Evolutionary conservation across 768 basidiomycete species (phyloP), one percentile per base, ranked within the genome.

Genomic region (Tylopilus intermedius): DNA sequence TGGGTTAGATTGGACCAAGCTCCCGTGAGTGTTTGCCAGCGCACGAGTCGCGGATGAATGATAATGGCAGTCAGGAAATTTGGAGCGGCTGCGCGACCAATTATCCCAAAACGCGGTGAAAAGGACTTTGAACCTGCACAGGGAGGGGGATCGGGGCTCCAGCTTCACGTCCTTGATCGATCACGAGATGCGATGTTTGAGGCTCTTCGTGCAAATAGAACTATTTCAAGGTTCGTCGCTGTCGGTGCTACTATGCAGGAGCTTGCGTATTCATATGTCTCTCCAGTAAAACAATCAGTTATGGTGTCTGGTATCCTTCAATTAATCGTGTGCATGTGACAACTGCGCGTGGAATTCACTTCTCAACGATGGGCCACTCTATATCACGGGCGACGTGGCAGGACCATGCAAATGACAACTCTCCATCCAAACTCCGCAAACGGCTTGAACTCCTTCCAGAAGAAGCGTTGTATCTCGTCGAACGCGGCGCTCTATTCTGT

Each of bases 41-140:
- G 48, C 41, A 47, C 18, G 39, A 46, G 37, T 51, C 49, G 50
- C 50, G 10, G 29, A 46, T 51, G n/a, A 39, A 60, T 44, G 43
- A 42, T 30, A 6, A 30, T 7, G 9, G 9, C 30, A 30, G 24
- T 49, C 53, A 68, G 64, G 42, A 64, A 58, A 41, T 18, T 47
- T 38, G 67, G 60, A 9, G 60, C 60, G 14, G 56, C 69, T 14
- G 61, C 70, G 5, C 79, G 84, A 38, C 88, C 88, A 2, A 75
- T 88, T 6, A 94, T 99, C 47, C 96, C 96, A 6, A 94, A 90
- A 68, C 82, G 96, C 26, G 96, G 96, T 2, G 96, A 98, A 70
- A 98, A 99, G 66, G 94, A 98, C 58, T 98, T 93, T 59, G 95
- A 98, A 66, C 96, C 96, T 2, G 75, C 76, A 59, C 62, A 72